Evolutionary conservation across 805 yeast genomes (phyloP).

Genomic region (Blastobotrys terrestris): DNA sequence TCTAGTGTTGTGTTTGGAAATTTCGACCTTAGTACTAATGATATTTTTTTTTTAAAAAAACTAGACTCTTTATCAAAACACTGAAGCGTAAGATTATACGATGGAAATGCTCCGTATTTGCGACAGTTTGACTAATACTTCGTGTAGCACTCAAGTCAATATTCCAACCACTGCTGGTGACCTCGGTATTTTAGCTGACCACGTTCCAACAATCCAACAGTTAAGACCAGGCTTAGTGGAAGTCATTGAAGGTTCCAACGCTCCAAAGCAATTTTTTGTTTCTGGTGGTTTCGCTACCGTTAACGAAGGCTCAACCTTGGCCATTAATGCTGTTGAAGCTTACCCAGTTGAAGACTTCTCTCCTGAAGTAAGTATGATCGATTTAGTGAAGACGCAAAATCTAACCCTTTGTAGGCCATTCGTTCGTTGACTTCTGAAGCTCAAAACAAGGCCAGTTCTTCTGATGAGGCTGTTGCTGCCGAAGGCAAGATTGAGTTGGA

Average conservation of each 20-base stretch:
- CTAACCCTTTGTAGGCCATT: slow-evolving; percentile 40
- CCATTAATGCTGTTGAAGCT: slow-evolving; percentile 93
- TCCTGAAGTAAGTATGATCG: slow-evolving; percentile 35
- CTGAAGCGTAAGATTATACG: slow-evolving; percentile 29
- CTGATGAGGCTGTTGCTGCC: slow-evolving; percentile 82
- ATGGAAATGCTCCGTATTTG: not conserved
- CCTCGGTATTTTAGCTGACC: slow-evolving; percentile 94
- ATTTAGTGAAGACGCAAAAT: not conserved
- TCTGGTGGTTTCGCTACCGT: slow-evolving; percentile 97
- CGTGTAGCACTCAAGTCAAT: slow-evolving; percentile 65
- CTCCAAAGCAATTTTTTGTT: slow-evolving; percentile 78
- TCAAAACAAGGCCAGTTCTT: slow-evolving; percentile 77
- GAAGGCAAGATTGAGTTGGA: slow-evolving; percentile 94
- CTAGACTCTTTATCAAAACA: slow-evolving; percentile 28
- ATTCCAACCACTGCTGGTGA: slow-evolving; percentile 94
- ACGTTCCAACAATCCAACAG: slow-evolving; percentile 96
- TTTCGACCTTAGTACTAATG: too few relatives aligned
- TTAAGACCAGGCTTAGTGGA: slow-evolving; percentile 93
- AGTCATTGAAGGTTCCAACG: slow-evolving; percentile 68
- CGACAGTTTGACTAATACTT: not conserved
- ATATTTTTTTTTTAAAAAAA: slow-evolving; percentile 23
- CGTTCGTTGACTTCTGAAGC: slow-evolving; percentile 85
- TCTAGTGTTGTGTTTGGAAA: too few relatives aligned
- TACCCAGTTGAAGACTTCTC: slow-evolving; percentile 85
- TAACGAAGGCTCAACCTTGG: slow-evolving; percentile 86